A percentile compares a stretch with the other conserved stretches of the same genome.
Evolutionary conservation across 176 grass and related monocot species (phyloP).

Genomic region (Eragrostis curvula): DNA sequence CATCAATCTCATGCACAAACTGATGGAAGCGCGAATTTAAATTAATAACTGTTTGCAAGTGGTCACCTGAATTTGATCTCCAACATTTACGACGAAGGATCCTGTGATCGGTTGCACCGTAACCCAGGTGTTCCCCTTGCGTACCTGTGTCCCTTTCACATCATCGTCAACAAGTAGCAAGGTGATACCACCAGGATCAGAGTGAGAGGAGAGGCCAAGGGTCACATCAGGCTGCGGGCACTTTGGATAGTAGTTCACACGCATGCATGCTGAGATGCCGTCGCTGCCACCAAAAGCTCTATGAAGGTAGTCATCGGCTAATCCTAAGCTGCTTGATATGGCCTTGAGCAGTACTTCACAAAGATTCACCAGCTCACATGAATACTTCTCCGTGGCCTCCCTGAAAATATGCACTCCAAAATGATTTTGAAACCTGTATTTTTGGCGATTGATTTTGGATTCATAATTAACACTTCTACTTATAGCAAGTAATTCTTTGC

Average conservation of each 20-base stretch:
- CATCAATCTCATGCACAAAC: too few relatives aligned
- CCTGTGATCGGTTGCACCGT: conserved; percentile 50
- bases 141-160: conserved; percentile 66
- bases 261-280: conserved; percentile 44
- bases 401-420: conserved; percentile 49
- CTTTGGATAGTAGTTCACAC: conserved; percentile 70
- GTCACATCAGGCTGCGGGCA: conserved; percentile 79
- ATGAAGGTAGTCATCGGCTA: conserved; percentile 54
- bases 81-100: conserved; percentile 67
- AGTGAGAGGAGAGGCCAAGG: conserved; percentile 72
- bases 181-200: conserved; percentile 73
- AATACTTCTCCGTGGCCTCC: conserved; percentile 64
- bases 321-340: conserved; percentile 58
- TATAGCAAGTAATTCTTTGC: too few relatives aligned
- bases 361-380: conserved; percentile 40
- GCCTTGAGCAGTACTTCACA: conserved; percentile 53
- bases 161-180: conserved; percentile 65
- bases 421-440: too few relatives aligned
- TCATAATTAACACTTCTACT: too few relatives aligned
- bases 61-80: conserved; percentile 73
- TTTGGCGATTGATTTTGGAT: too few relatives aligned
- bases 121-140: conserved; percentile 64
- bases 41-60: neutral
- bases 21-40: too few relatives aligned
- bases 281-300: conserved; percentile 51